These are phyloP conservation scores for Tolypocladium pustulatum DNA, from an alignment of 2,329 filamentous ascomycete genomes.

Conservation along the genomic window DNA sequence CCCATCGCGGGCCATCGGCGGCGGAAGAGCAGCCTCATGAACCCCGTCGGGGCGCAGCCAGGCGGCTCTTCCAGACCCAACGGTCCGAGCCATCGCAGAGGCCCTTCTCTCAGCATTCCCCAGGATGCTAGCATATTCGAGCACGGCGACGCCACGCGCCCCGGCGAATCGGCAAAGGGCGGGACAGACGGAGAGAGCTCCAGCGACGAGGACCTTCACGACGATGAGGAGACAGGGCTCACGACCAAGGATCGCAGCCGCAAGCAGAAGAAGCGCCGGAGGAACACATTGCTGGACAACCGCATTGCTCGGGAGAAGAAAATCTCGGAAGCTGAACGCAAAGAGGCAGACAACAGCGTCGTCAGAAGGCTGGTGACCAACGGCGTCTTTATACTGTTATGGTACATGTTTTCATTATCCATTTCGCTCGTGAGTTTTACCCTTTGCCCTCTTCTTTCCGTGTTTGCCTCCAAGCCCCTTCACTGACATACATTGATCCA, in stretches of 20 bases:
- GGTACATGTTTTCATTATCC: constrained; percentile 85
- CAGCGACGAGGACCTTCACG: constrained; percentile 63
- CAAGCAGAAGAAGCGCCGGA: constrained; percentile 54
- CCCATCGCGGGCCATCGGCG: constrained; percentile 42
- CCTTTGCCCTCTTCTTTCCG: background rate
- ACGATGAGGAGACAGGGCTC: constrained; percentile 84
- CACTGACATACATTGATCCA: constrained; percentile 23
- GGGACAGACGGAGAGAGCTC: constrained; percentile 41
- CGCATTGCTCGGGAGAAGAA: constrained; percentile 51
- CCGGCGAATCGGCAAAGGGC: constrained; percentile 13
- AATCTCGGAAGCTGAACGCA: constrained; percentile 61
- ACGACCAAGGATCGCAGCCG: constrained; percentile 62
- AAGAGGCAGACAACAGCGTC: constrained; percentile 65
- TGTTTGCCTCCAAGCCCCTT: background rate
- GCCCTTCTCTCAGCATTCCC: constrained; percentile 10
- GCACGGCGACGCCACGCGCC: constrained; percentile 22
- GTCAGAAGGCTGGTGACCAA: constrained; percentile 62
- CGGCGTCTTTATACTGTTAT: constrained; percentile 69
- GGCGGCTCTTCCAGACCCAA: background rate
- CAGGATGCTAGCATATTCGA: constrained; percentile 38
- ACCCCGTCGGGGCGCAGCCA: constrained; percentile 16
- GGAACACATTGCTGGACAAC: constrained; percentile 60
- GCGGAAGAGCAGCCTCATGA: constrained; percentile 44
- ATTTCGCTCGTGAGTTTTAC: constrained; percentile 67
- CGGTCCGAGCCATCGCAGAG: background rate